These are phyloP conservation scores for Lentinula lateritia DNA, from an alignment of 768 basidiomycete species.

Conservation along the genomic window DNA sequence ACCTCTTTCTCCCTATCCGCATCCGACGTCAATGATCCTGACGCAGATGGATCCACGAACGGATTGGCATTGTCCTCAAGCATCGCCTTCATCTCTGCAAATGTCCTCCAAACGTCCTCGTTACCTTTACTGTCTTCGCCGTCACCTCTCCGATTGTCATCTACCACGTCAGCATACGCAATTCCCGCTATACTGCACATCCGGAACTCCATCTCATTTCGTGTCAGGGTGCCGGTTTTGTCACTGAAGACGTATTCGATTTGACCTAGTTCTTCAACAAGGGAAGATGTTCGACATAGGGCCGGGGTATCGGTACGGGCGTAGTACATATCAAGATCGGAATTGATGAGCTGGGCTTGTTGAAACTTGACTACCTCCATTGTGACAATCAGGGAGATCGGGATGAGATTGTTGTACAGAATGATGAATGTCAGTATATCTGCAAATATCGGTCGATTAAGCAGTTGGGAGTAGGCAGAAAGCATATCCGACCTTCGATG, in stretches of 20 bases:
- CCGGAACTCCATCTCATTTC: constrained; percentile 98
- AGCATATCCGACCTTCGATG: constrained; percentile 60
- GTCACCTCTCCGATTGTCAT: constrained; percentile 75
- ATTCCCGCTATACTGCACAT: constrained; percentile 86
- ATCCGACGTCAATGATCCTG: constrained; percentile 23
- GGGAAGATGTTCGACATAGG: constrained; percentile 93
- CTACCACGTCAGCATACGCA: constrained; percentile 87
- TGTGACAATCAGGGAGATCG: constrained; percentile 97
- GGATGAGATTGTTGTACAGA: constrained; percentile 97
- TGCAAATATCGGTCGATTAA: constrained; percentile 23
- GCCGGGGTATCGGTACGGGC: constrained; percentile 93
- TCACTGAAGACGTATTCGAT: constrained; percentile 96
- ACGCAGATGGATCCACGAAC: constrained; percentile 43
- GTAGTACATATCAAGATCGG: constrained; percentile 98
- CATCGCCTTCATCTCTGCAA: constrained; percentile 61
- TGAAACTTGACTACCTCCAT: constrained; percentile 99
- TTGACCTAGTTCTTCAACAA: constrained; percentile 97
- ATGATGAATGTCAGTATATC: constrained; percentile 99
- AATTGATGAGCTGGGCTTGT: constrained; percentile 96
- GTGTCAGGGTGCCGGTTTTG: constrained; percentile 91
- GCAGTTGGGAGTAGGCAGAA: neutral
- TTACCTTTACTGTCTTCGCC: constrained; percentile 39
- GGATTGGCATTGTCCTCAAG: constrained; percentile 53
- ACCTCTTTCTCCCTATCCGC: constrained; percentile 44
- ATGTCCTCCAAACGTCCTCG: constrained; percentile 68